Base-by-base conservation (phyloP, 331 rosid genomes). In the Malus hybrid region DNA sequence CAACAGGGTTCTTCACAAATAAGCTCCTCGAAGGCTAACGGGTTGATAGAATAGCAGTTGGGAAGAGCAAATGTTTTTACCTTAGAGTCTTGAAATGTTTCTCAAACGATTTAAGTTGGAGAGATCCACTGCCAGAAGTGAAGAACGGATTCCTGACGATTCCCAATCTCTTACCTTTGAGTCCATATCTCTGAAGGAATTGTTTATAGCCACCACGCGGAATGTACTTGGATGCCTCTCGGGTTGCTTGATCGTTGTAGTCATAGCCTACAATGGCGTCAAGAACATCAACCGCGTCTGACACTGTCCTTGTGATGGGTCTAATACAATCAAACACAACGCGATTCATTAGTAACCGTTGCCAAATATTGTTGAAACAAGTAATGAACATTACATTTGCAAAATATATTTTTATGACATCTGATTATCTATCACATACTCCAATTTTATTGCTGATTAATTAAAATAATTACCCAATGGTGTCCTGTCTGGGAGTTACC, bases 231-330 rank as follows among this genome's bases (percentile, higher is more conserved):
- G 82, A 68, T 6, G 74, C 80, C 33, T 74, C 66, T 50, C 29
- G 71, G 34, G 82, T 82, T 46, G 86, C 86, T 30, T 34, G 73
- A 70, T 85, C 88, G 8, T 81, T 76, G 24, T 60, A 42, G 68
- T 85, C 88, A 11, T 57, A 73, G 44, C 84, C 88, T 48, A 71
- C 86, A 34, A 82, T 82, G 2, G 82, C 71, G 48, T 85, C 82
- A 48, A 84, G 85, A 74, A 84, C 85, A 60, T 70, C 20, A 10
- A 82, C 84, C 1, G 84, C 88, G 53, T 85, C 86, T 8, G 77
- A 64, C 12, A 82, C 74, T 3, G 82, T 85, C 78, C 88, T 85
- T 48, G 84, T 61, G 50, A 85, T 78, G 5, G 88, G 86, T 61
- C 86, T 85, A 36, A 55, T 75, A 32, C 68, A 75, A 1, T 39